phyloP scores from a whole-genome alignment of 192 early-diverging fungal genomes.

The Lobosporangium transversale region DNA sequence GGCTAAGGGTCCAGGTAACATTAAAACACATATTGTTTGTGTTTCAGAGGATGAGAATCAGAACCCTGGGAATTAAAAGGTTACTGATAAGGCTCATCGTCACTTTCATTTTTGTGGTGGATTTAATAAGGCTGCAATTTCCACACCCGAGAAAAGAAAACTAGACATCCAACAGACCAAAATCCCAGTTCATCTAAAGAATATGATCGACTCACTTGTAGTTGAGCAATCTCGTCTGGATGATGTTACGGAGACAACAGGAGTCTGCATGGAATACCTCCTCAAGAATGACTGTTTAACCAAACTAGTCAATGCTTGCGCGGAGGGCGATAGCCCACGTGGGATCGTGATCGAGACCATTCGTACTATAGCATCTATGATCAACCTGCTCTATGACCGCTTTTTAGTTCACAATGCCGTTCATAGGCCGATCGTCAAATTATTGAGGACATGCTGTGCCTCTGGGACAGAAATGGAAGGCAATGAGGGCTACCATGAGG shows the following conservation, averaged over 20 bases:
- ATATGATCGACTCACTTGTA: conserved; percentile 88
- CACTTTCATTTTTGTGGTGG: neutral
- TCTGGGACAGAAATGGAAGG: conserved; percentile 58
- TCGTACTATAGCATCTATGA: conserved; percentile 79
- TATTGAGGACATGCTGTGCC: conserved; percentile 75
- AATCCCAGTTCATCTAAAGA: conserved; percentile 75
- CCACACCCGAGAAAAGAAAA: conserved; percentile 45
- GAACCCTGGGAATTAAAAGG: neutral
- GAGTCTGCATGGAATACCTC: conserved; percentile 91
- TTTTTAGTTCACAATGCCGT: conserved; percentile 92
- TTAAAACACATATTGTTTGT: neutral
- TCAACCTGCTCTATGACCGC: conserved; percentile 87
- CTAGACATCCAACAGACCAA: conserved; percentile 76
- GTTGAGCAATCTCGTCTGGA: conserved; percentile 85
- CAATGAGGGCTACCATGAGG: conserved; percentile 66
- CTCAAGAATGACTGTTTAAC: conserved; percentile 84
- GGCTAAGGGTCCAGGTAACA: conserved; percentile 70
- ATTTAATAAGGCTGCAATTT: conserved; percentile 12
- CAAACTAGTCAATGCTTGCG: conserved; percentile 74
- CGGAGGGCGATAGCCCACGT: conserved; percentile 77
- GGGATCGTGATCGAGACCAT: conserved; percentile 85
- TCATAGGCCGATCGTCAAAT: conserved; percentile 81
- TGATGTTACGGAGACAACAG: conserved; percentile 71
- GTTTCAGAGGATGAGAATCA: neutral
- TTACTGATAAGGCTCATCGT: neutral